Base-by-base conservation (phyloP, 805 yeast genomes). In the Teunomyces atbi region DNA sequence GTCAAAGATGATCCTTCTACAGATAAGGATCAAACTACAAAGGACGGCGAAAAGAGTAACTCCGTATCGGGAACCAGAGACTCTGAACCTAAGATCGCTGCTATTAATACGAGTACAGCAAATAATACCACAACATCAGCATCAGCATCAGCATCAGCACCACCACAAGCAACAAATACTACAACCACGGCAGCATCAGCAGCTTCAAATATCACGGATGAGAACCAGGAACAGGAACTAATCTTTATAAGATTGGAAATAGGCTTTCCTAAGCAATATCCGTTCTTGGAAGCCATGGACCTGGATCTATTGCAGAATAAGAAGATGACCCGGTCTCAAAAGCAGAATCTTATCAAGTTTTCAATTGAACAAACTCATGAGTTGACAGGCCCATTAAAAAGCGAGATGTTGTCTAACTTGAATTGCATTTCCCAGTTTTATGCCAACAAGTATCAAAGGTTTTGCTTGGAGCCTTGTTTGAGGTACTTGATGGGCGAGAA, bases 401-500 rank as follows among this genome's bases (percentile, higher is more conserved):
- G 69, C 19, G 82, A 77, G 28, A 79, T 92, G 56, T 55, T 77
- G 13, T 56, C 60, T 2, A 74, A 70, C 21, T 62, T 92, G 32
- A 68, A 72, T 32, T 79, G 77, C 30, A 83, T 91, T 6, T 68
- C 88, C 0, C 62, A 60, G 1, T 76, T 74, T 44, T 83, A 81
- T 55, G 73, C 90, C 1, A 71, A 76, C 27, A 71, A 75, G 30
- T 64, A 69, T 44, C 79, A 81, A 26, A 71, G 73, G 49, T 88
- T 82, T 51, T 89, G 97, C 52, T 68, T 94, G 16, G 98, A 94
- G 59, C 84, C 86, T 1, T 81, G 91, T 54, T 62, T 92, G 46
- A 62, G 96, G 37, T 86, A 73, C 56, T 68, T 94, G 2, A 70
- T 90, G 70, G 99, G 99, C 3, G 97, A 89, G 52, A 78, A 80